phyloP scores from a whole-genome alignment of 495 filamentous ascomycete species.

The Bryoglossum gracile region DNA sequence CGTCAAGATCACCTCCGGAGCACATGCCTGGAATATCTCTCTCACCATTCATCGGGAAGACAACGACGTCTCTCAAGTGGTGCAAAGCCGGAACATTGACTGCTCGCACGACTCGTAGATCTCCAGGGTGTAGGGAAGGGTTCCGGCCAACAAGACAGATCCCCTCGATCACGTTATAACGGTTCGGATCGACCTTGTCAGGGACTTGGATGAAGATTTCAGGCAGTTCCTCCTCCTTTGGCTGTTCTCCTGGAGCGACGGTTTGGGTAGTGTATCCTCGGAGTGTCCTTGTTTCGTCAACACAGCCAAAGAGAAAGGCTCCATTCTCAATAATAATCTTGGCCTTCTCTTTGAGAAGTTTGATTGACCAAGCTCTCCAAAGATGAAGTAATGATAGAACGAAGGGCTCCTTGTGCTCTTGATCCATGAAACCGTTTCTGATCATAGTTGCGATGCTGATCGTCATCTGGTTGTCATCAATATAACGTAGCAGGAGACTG shows the following conservation, averaged over 20 bases:
- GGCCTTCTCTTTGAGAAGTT: constrained; percentile 86
- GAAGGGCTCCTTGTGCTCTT: constrained; percentile 75
- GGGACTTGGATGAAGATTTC: constrained; percentile 84
- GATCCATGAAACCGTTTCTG: constrained; percentile 66
- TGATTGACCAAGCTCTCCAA: constrained; percentile 79
- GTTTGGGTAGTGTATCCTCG: constrained; percentile 52
- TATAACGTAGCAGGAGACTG: constrained; percentile 56
- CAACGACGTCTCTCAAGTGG: constrained; percentile 76
- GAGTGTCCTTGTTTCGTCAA: constrained; percentile 74
- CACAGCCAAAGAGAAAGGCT: constrained; percentile 81
- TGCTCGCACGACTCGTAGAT: constrained; percentile 81
- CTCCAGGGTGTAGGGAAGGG: constrained; percentile 89
- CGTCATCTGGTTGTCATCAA: constrained; percentile 84
- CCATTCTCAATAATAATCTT: constrained; percentile 73
- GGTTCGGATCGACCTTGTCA: constrained; percentile 37
- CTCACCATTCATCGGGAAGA: constrained; percentile 80
- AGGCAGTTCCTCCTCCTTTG: constrained; percentile 49
- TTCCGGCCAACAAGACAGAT: constrained; percentile 84
- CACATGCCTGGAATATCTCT: constrained; percentile 86
- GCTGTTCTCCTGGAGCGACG: constrained; percentile 13
- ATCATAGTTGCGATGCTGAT: constrained; percentile 68
- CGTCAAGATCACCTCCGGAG: constrained; percentile 92
- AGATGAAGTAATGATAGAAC: constrained; percentile 62
- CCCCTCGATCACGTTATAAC: constrained; percentile 62
- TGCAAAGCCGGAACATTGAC: constrained; percentile 66